A percentile compares a stretch with the other conserved stretches of the same genome.
phyloP scores from a whole-genome alignment of 495 filamentous ascomycete species.

The Clohesyomyces aquaticus region DNA sequence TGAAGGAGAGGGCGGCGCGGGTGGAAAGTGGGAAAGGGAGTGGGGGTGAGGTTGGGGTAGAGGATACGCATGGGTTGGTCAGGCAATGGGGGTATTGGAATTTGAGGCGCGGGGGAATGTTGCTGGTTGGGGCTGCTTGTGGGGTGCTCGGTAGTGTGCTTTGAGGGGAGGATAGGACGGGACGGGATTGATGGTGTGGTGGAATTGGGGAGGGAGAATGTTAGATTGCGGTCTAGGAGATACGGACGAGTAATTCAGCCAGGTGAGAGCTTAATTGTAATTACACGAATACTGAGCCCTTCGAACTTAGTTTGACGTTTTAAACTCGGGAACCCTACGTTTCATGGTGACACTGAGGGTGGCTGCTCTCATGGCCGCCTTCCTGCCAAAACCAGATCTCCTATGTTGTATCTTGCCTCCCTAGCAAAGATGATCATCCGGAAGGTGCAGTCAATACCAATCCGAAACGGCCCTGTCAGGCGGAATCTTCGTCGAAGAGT shows the following conservation, averaged over 20 bases:
- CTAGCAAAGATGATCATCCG: background rate
- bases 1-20: slow-evolving; percentile 17
- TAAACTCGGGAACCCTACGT: background rate
- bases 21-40: slow-evolving; percentile 5
- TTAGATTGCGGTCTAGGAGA: no score
- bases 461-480: background rate
- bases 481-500: background rate
- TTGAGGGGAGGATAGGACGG: no score
- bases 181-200: no score
- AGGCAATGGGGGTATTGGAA: slow-evolving; percentile 19
- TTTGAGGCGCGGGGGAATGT: slow-evolving; percentile 7
- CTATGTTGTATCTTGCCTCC: background rate
- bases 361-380: background rate
- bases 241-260: no score
- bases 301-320: background rate
- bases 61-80: slow-evolving; percentile 17
- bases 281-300: no score
- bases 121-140: slow-evolving; percentile 11
- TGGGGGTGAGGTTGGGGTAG: background rate
- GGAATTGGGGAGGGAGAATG: no score
- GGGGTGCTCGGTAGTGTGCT: slow-evolving; percentile 13
- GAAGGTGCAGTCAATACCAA: background rate
- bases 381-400: background rate
- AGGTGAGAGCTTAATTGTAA: no score
- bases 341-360: background rate